Base-by-base conservation (phyloP, 2,329 filamentous ascomycete genomes). In the Claviceps fusiformis region DNA sequence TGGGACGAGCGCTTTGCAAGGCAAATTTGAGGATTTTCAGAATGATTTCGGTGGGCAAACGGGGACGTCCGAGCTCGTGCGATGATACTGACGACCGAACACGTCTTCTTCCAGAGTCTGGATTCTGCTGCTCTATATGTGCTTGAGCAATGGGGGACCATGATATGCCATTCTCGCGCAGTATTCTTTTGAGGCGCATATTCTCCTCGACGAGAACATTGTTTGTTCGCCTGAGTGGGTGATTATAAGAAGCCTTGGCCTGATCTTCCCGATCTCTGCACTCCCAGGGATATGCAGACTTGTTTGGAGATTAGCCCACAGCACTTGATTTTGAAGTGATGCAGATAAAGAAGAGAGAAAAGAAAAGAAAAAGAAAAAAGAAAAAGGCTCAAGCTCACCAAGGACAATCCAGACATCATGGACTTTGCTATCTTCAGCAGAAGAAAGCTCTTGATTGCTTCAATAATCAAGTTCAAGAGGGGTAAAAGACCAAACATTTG, bases 41-140 rank as follows among this genome's bases (percentile, higher is more conserved):
- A 53, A 78, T 69, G 48, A 81, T 70, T 63, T 81, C 79, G 33
- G 71, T 72, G 0, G 79, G 78, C 11, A 81, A 68, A 45, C 71
- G 68, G 0, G 75, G 76, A n/a, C 62, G 59, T 49, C 64, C 59
- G 35, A 63, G 59, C 35, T 70, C 64, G 55, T 62, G 60, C 7
- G 63, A 61, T 15, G 61, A 59, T 55, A 61, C 60, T 51, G 64
- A 66, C 45, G 67, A 65, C 33, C 63, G 59, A 57, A 65, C 68
- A 27, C 54, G 56, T 59, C 70, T 68, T 59, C 70, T 68, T 56
- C 68, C 67, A 50, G 62, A 62, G 31, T 61, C 62, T 13, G 66
- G 64, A 37, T 66, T 62, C n/a, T 60, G 57, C 44, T 67, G 62
- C 59, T 63, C 65, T 59, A 67, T 57, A 29, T 70, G 69, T 37